Percentiles rank a stretch among this genome's conserved stretches.
Evolutionary conservation across 768 basidiomycete genomes (phyloP).

Genomic region (Epithele typhae): DNA sequence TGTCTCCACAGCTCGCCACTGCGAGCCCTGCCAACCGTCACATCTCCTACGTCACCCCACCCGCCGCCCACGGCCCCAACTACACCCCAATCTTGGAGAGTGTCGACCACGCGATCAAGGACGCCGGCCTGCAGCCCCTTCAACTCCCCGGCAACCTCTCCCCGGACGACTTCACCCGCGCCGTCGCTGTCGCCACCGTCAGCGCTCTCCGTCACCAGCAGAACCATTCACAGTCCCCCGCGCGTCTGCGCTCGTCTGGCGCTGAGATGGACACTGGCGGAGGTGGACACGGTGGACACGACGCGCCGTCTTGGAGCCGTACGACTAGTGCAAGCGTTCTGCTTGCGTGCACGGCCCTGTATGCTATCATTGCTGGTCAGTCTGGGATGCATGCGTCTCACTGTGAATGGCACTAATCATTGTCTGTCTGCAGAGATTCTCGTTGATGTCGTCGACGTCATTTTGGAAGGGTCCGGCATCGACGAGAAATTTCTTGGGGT

Average conservation of each 20-base stretch:
- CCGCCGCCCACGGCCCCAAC: conserved; percentile 28
- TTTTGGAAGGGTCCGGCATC: conserved; percentile 85
- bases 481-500: conserved; percentile 98
- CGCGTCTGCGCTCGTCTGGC: conserved; percentile 35
- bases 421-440: conserved; percentile 63
- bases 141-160: conserved; percentile 68
- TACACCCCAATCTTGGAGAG: conserved; percentile 71
- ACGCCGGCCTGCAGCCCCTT: conserved; percentile 41
- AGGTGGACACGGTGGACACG: conserved; percentile 87
- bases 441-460: conserved; percentile 92
- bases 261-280: conserved; percentile 42
- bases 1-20: background rate
- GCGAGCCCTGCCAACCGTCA: conserved; percentile 16
- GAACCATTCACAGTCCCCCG: conserved; percentile 44
- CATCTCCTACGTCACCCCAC: conserved; percentile 50
- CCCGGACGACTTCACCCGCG: conserved; percentile 87
- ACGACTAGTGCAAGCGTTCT: conserved; percentile 86
- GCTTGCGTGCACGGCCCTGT: conserved; percentile 84
- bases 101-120: conserved; percentile 74
- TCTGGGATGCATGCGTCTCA: conserved; percentile 8
- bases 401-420: background rate
- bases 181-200: conserved; percentile 92
- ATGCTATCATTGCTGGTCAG: conserved; percentile 93
- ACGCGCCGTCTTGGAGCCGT: conserved; percentile 95
- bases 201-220: conserved; percentile 84